phyloP scores from a whole-genome alignment of 495 filamentous ascomycete genomes.

The Penicillium canariense region DNA sequence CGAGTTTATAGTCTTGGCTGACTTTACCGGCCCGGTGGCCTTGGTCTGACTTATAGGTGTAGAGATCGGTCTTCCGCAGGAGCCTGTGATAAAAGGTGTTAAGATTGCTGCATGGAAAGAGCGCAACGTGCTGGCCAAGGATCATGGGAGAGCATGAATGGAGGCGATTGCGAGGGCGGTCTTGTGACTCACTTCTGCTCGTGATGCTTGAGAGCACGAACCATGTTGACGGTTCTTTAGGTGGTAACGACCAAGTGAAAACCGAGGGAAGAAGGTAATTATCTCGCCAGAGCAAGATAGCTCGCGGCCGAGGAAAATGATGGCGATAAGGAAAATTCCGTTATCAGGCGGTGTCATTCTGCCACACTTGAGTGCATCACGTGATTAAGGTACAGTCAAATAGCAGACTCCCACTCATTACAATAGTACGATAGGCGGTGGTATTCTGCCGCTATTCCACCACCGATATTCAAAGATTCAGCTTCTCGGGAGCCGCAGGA shows the following conservation, averaged over 20 bases:
- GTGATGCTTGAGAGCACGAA: conserved; percentile 89
- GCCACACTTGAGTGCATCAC: not conserved
- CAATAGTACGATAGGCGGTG: too few species aligned
- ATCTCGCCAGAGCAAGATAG: too few species aligned
- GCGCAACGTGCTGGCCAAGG: not conserved
- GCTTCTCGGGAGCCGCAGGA: too few species aligned
- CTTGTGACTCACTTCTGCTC: conserved; percentile 62
- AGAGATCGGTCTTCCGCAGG: conserved; percentile 92
- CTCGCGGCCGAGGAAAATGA: conserved; percentile 14
- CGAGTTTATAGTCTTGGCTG: conserved; percentile 72
- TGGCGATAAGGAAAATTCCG: conserved; percentile 28
- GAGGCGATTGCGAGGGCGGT: not conserved
- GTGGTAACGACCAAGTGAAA: too few species aligned
- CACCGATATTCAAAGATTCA: too few species aligned
- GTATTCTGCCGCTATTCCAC: too few species aligned
- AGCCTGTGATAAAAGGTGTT: conserved; percentile 41
- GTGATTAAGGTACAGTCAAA: too few species aligned
- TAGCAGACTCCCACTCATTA: too few species aligned
- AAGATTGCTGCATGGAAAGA: conserved; percentile 3
- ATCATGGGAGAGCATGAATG: not conserved
- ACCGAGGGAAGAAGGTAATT: too few species aligned
- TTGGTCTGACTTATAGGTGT: conserved; percentile 86
- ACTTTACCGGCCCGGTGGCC: conserved; percentile 78
- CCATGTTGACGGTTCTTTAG: conserved; percentile 55
- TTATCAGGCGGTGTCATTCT: conserved; percentile 31